Evolutionary conservation across 441 rosid genomes (phyloP).

Genomic region (Jatropha multifida): DNA sequence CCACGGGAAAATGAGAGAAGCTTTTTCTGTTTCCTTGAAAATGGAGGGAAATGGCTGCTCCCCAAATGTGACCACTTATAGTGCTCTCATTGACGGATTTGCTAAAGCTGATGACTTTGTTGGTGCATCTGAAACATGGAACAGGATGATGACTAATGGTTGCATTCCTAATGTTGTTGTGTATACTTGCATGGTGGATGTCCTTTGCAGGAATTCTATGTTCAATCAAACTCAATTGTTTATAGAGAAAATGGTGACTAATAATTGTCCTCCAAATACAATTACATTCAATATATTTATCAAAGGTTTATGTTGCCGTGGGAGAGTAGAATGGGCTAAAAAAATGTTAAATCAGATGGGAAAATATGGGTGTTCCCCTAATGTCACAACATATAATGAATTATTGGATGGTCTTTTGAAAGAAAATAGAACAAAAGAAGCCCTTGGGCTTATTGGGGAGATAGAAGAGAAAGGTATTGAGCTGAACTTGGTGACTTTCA

Average conservation of each 20-base stretch:
- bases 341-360: constrained; percentile 54
- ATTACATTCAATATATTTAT: constrained; percentile 67
- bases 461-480: constrained; percentile 46
- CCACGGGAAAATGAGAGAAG: constrained; percentile 48
- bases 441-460: constrained; percentile 46
- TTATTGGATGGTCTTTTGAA: constrained; percentile 58
- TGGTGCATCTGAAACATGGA: constrained; percentile 76
- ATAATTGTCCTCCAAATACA: constrained; percentile 61
- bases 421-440: constrained; percentile 46
- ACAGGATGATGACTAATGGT: constrained; percentile 66
- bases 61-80: constrained; percentile 62
- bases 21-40: constrained; percentile 44
- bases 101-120: constrained; percentile 58
- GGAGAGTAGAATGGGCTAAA: constrained; percentile 65
- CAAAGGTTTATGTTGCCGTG: constrained; percentile 61
- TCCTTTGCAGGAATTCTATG: constrained; percentile 63
- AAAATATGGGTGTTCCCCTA: constrained; percentile 51
- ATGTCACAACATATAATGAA: constrained; percentile 67
- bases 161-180: constrained; percentile 70
- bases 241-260: constrained; percentile 52
- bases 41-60: constrained; percentile 58
- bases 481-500: constrained; percentile 58
- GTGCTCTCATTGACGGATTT: constrained; percentile 69
- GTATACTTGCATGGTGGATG: constrained; percentile 82
- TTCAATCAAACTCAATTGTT: constrained; percentile 63